These are phyloP conservation scores for Cercospora sp. DNA, from an alignment of 2,329 filamentous ascomycete genomes.

Conservation along the genomic window DNA sequence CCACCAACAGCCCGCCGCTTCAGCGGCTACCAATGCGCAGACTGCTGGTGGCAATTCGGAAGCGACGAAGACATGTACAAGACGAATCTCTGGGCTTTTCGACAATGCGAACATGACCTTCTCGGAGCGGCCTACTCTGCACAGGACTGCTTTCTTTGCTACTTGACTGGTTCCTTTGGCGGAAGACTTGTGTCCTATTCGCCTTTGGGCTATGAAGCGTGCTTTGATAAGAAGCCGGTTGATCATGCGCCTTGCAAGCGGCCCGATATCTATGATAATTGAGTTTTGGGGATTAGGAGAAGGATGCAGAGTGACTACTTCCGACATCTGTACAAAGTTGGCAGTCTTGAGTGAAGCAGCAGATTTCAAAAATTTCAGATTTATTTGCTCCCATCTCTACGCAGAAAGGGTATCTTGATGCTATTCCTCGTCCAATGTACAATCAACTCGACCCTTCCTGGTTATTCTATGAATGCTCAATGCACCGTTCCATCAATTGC, in stretches of 20 bases:
- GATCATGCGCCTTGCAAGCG: not conserved
- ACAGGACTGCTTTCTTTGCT: not conserved
- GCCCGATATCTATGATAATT: not conserved
- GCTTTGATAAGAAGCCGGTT: not conserved
- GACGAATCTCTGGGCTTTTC: not conserved
- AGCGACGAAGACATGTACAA: not conserved
- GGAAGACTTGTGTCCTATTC: not conserved
- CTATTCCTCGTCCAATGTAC: not conserved
- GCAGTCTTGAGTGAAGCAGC: not conserved
- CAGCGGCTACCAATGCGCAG: not conserved
- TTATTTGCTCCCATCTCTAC: not conserved
- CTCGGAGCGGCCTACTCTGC: not conserved
- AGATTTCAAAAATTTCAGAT: not conserved
- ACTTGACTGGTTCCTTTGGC: not conserved
- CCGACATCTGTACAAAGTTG: not conserved
- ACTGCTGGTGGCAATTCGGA: not conserved
- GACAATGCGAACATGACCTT: not conserved
- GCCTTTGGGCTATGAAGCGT: not conserved
- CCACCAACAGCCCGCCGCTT: not conserved
- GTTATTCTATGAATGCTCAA: not conserved
- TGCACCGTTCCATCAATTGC: not conserved
- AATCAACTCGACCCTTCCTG: not conserved
- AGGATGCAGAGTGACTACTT: not conserved
- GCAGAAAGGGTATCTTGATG: slow-evolving; percentile 1
- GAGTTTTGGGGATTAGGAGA: not conserved